Base-by-base conservation (phyloP, 345 rosid genomes). In the Bruguiera parviflora region DNA sequence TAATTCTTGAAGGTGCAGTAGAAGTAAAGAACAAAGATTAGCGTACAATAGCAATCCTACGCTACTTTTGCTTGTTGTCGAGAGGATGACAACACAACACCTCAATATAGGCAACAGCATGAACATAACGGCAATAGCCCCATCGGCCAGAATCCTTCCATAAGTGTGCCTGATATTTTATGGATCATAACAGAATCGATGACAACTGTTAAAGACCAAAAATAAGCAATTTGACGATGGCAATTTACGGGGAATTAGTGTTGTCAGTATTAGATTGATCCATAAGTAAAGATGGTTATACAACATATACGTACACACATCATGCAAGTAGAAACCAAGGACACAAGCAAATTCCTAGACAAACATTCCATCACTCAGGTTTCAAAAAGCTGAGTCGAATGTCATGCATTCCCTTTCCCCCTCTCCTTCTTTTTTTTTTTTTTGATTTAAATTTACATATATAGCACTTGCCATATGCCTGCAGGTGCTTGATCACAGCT, bases 341-440 rank as follows among this genome's bases (percentile, higher is more conserved):
- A 11, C 20, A 19, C 49, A 18, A 61, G 46, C 35, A 68, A 27
- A 24, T 33, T 69, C 39, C 66, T 27, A 51, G 55, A 66, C 39
- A 64, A 32, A 57, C 79, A 72, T 78, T 68, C 58, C 78, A 76
- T 58, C 62, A 81, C 82, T 75, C 89, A 73, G 89, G 85, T 75
- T 71, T 71, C 65, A 78, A 81, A 85, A 78, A 73, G 71, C 87
- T 72, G 87, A 78, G 85, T 66, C 46, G 80, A 78, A 81, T 74
- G 80, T 73, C 43, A 61, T 20, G 61, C 71, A 65, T 66, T 51
- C 63, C 72, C 32, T 49, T 37, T 64, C n/a, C 59, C 49, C 49
- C 49, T 1, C 1, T 19, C 9, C 49, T 5, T 35, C 51, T 32
- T 47, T 31, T 32, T 39, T 5, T 62, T 5, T 46, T 51, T 39